phyloP scores from a whole-genome alignment of 148 eudicot species.

The Pouteria glomerata region DNA sequence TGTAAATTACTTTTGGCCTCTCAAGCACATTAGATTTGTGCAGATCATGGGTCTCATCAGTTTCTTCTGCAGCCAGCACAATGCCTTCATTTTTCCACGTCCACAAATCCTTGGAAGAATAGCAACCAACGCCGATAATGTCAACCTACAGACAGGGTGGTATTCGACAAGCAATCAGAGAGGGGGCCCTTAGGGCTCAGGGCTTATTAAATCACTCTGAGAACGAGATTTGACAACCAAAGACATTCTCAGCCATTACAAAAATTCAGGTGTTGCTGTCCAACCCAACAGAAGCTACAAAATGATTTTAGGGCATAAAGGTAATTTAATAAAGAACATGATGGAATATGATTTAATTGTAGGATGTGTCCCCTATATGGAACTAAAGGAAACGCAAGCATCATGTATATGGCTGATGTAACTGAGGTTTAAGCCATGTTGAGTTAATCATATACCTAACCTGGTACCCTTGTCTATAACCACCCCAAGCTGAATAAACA shows the following conservation, averaged over 20 bases:
- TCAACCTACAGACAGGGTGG: slow-evolving; percentile 55
- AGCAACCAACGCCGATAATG: slow-evolving; percentile 90
- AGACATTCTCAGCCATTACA: no score
- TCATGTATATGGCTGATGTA: neutral
- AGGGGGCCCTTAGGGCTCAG: no score
- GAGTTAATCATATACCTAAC: neutral
- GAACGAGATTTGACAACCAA: no score
- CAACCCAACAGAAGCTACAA: neutral
- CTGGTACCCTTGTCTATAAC: neutral
- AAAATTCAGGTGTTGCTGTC: neutral
- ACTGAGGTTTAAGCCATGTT: neutral
- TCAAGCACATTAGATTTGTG: slow-evolving; percentile 89
- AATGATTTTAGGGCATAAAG: neutral
- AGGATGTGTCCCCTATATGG: neutral
- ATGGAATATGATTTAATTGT: neutral
- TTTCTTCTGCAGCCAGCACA: slow-evolving; percentile 76
- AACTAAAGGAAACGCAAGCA: neutral
- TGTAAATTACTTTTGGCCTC: slow-evolving; percentile 89
- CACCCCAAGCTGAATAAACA: neutral
- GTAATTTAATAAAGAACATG: neutral
- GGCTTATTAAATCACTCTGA: no score
- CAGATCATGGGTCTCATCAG: slow-evolving; percentile 78
- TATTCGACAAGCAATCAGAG: neutral
- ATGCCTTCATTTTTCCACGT: slow-evolving; percentile 94
- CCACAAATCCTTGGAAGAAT: slow-evolving; percentile 97